Conservation (phyloP, 768 basidiomycete species). For the Termitomyces sp. region DNA sequence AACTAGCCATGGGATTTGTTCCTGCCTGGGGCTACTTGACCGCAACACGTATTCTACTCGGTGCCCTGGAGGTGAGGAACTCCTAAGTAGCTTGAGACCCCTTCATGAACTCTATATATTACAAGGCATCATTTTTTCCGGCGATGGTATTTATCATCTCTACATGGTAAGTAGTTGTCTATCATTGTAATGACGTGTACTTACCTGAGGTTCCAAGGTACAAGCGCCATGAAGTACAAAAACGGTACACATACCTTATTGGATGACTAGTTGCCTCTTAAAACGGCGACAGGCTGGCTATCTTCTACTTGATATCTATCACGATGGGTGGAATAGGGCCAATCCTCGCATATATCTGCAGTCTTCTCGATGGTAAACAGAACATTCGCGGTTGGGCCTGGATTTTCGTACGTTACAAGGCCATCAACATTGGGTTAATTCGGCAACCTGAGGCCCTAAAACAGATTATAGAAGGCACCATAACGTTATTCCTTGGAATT, state of each 20-base stretch:
- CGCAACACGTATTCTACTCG: constrained; percentile 37
- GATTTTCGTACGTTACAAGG: constrained; percentile 35
- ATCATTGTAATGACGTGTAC: not conserved
- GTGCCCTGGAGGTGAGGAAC: constrained; percentile 33
- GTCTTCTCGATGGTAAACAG: constrained; percentile 31
- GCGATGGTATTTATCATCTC: constrained; percentile 40
- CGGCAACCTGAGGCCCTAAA: not conserved
- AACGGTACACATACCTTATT: constrained; percentile 21
- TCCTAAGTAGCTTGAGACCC: not conserved
- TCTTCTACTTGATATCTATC: constrained; percentile 34
- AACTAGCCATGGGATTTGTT: constrained; percentile 41
- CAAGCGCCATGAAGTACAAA: constrained; percentile 40
- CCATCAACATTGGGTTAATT: not conserved
- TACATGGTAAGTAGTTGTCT: constrained; percentile 27
- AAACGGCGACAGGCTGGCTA: constrained; percentile 24
- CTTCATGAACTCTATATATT: constrained; percentile 1
- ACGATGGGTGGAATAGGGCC: constrained; percentile 36
- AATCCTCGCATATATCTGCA: constrained; percentile 37
- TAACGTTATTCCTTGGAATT: constrained; percentile 34
- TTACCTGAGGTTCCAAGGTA: constrained; percentile 25
- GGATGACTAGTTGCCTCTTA: not conserved
- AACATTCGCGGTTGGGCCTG: constrained; percentile 42
- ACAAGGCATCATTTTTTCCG: constrained; percentile 40
- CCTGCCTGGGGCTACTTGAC: constrained; percentile 33
- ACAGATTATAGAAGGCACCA: constrained; percentile 40